These are phyloP conservation scores for Rauvolfia tetraphylla DNA, from an alignment of 257 asterid genomes.

Conservation along the genomic window DNA sequence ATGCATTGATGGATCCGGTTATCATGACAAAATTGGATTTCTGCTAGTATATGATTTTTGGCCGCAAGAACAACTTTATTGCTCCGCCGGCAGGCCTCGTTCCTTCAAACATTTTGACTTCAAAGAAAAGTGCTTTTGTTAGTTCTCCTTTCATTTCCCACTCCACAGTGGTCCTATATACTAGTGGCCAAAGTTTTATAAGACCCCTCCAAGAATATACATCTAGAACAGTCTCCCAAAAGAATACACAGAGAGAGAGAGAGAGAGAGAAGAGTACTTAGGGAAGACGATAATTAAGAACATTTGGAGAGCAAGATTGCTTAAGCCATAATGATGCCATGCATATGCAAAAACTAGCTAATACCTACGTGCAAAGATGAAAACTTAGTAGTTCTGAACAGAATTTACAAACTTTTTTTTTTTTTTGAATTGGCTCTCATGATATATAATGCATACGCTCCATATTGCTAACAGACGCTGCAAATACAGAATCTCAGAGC, in stretches of 20 bases:
- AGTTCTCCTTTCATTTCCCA: neutral
- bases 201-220: neutral
- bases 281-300: neutral
- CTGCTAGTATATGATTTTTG: neutral
- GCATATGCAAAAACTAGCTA: neutral
- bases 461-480: too few species aligned
- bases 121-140: neutral
- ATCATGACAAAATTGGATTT: neutral
- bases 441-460: too few species aligned
- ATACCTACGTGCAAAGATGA: neutral
- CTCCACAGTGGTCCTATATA: slow-evolving; percentile 14
- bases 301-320: neutral
- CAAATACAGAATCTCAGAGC: too few species aligned
- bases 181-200: neutral
- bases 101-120: neutral
- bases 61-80: neutral
- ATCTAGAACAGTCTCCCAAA: neutral
- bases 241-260: too few species aligned
- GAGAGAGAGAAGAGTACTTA: neutral
- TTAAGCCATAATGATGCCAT: neutral
- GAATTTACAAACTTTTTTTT: too few species aligned
- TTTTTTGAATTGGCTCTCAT: too few species aligned
- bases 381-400: neutral
- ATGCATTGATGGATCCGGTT: neutral
- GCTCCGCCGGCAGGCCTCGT: slow-evolving; percentile 1